Evolutionary conservation across 73 alveolate species (phyloP).

Genomic region (Tetrahymena thermophila): DNA sequence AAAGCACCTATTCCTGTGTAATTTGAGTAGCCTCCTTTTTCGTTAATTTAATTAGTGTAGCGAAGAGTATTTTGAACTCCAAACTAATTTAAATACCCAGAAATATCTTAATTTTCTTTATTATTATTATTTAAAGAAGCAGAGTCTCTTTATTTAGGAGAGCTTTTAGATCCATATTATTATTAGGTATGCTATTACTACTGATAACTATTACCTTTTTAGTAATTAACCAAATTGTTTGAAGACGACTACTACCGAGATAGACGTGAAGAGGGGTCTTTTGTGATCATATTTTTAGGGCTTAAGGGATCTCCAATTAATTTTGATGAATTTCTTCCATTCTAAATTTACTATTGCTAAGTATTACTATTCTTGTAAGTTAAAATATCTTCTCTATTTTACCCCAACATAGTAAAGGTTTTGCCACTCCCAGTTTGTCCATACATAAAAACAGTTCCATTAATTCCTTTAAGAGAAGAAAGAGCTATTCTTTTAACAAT

Average conservation of each 20-base stretch:
- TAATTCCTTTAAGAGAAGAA: slow-evolving; percentile 40
- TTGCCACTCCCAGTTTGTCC: slow-evolving; percentile 58
- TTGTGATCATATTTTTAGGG: background rate
- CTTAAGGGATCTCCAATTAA: background rate
- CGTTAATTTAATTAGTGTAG: background rate
- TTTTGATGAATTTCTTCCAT: background rate
- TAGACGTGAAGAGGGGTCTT: background rate
- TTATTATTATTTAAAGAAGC: background rate
- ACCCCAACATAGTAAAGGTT: slow-evolving; percentile 51
- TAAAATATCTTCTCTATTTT: slow-evolving; percentile 9
- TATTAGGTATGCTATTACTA: background rate
- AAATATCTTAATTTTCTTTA: background rate
- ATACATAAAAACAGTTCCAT: slow-evolving; percentile 46
- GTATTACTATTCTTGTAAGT: background rate
- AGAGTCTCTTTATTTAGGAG: background rate
- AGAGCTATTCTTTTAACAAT: background rate
- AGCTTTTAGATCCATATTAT: background rate
- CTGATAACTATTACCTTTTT: background rate
- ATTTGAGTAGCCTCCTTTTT: background rate
- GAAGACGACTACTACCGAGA: background rate
- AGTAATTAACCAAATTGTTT: background rate
- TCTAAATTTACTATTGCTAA: background rate
- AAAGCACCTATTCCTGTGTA: background rate
- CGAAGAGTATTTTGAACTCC: background rate
- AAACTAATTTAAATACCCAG: background rate